These are phyloP conservation scores for Musa acuminata DNA, from an alignment of 176 grass and related monocot species.

Conservation along the genomic window DNA sequence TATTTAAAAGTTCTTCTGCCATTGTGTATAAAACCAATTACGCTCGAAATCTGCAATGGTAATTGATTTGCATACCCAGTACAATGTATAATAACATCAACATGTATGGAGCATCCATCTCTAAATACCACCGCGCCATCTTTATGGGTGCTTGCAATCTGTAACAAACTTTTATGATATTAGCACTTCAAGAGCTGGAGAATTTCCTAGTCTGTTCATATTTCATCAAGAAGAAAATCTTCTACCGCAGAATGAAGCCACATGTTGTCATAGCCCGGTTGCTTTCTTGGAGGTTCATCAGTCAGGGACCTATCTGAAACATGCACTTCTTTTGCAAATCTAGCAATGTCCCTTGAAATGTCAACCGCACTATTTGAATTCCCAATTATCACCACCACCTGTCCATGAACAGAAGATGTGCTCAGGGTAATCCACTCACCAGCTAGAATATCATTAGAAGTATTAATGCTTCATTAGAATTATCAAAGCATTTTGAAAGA, in stretches of 20 bases:
- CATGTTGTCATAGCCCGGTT: conserved; percentile 55
- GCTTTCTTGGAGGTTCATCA: conserved; percentile 25
- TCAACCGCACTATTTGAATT: conserved; percentile 48
- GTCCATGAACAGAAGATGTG: neutral
- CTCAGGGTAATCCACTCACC: neutral
- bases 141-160: conserved; percentile 39
- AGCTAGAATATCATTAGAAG: neutral
- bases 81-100: conserved; percentile 68
- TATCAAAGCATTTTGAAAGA: neutral
- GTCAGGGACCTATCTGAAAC: conserved; percentile 42
- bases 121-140: conserved; percentile 53
- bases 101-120: conserved; percentile 47
- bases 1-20: neutral
- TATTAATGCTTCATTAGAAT: neutral
- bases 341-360: conserved; percentile 60
- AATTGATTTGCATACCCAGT: conserved; percentile 42
- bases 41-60: neutral
- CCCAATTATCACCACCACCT: conserved; percentile 62
- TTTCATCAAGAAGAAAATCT: conserved; percentile 21
- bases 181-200: neutral
- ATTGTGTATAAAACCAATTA: neutral
- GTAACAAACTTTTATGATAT: conserved; percentile 8
- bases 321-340: conserved; percentile 52
- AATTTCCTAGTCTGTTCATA: neutral
- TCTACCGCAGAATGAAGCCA: conserved; percentile 87